A percentile compares a stretch with the other conserved stretches of the same genome.
Conservation (phyloP, 441 rosid species). For the Lepidium campestre region DNA sequence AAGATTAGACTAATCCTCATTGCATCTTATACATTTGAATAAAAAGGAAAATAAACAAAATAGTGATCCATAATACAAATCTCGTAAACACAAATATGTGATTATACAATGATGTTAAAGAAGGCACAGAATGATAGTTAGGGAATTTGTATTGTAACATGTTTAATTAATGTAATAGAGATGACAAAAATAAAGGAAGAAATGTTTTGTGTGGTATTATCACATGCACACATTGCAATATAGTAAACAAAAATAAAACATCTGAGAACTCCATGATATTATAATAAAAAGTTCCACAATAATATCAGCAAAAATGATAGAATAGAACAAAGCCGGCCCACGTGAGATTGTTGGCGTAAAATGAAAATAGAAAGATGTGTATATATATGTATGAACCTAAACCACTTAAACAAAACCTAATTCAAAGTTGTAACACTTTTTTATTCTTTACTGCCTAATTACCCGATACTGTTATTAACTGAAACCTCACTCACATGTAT, state of each 20-base stretch:
- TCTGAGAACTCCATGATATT: not conserved
- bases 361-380: not conserved
- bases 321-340: conserved; percentile 11
- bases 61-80: no score
- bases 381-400: conserved; percentile 16
- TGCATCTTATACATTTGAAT: no score
- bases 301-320: not conserved
- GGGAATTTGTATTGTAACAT: not conserved
- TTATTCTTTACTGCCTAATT: conserved; percentile 21
- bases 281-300: not conserved
- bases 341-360: conserved; percentile 10
- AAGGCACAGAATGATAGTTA: not conserved
- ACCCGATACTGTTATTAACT: not conserved
- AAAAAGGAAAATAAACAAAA: no score
- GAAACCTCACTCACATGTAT: conserved; percentile 12
- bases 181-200: not conserved
- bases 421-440: conserved; percentile 12
- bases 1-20: no score
- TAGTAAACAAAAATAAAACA: not conserved
- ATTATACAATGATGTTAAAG: no score
- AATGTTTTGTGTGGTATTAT: not conserved
- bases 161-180: not conserved
- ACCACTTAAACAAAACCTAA: conserved; percentile 24
- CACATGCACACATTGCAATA: conserved; percentile 6
- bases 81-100: no score